Percentiles rank a stretch among this genome's conserved stretches.
Conservation (phyloP, 2,329 filamentous ascomycete species). For the Aspergillus brasiliensis region DNA sequence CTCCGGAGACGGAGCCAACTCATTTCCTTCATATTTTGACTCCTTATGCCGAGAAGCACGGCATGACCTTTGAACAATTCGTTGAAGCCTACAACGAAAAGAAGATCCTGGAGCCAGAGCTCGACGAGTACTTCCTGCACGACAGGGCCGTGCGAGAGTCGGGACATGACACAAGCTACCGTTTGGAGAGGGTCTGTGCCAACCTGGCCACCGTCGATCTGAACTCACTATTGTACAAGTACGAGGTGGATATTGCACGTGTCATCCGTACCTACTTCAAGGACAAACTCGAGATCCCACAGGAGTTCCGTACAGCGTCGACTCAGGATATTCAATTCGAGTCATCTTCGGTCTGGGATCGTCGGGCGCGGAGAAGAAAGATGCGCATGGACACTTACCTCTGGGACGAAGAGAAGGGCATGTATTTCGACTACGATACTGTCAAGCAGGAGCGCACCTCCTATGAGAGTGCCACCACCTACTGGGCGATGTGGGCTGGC, state of each 20-base stretch:
- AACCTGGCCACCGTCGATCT: slow-evolving; percentile 91
- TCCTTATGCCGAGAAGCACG: slow-evolving; percentile 81
- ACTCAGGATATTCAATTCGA: slow-evolving; percentile 70
- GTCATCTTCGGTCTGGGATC: slow-evolving; percentile 86
- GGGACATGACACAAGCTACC: slow-evolving; percentile 94
- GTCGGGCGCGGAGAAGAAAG: slow-evolving; percentile 81
- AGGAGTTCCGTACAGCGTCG: slow-evolving; percentile 73
- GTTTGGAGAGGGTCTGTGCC: slow-evolving; percentile 82
- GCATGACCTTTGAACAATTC: slow-evolving; percentile 80
- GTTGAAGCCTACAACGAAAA: slow-evolving; percentile 84
- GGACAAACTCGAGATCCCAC: slow-evolving; percentile 78
- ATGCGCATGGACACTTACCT: slow-evolving; percentile 86
- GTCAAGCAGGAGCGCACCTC: slow-evolving; percentile 74
- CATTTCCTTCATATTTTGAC: slow-evolving; percentile 83
- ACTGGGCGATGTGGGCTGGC: slow-evolving; percentile 97
- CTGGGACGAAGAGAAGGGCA: slow-evolving; percentile 88
- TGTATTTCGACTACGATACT: slow-evolving; percentile 98
- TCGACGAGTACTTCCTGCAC: slow-evolving; percentile 95
- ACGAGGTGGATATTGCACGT: slow-evolving; percentile 88
- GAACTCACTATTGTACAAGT: slow-evolving; percentile 94
- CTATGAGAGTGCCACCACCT: slow-evolving; percentile 90
- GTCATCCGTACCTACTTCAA: slow-evolving; percentile 82
- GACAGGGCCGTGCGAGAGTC: slow-evolving; percentile 95
- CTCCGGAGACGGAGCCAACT: slow-evolving; percentile 84
- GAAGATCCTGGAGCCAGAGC: slow-evolving; percentile 75